phyloP scores from a whole-genome alignment of 495 filamentous ascomycete species.

The Aspergillus baeticus region DNA sequence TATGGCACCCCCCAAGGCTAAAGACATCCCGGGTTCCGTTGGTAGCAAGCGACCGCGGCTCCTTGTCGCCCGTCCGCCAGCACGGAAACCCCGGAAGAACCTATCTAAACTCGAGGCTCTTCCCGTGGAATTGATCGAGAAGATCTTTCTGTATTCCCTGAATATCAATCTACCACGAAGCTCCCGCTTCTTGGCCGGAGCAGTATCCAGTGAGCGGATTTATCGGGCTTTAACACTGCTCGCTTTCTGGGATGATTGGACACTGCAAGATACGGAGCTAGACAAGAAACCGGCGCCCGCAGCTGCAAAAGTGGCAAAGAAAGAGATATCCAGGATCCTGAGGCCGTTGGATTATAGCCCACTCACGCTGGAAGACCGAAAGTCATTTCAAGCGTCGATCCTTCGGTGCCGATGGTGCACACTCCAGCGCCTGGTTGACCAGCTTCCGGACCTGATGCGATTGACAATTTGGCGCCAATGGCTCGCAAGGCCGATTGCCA shows the following conservation, averaged over 20 bases:
- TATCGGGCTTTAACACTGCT: slow-evolving; percentile 40
- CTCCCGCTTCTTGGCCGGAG: slow-evolving; percentile 35
- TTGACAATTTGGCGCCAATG: slow-evolving; percentile 34
- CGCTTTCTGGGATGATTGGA: slow-evolving; percentile 39
- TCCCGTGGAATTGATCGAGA: slow-evolving; percentile 53
- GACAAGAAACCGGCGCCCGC: background rate
- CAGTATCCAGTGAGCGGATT: slow-evolving; percentile 41
- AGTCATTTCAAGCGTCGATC: slow-evolving; percentile 29
- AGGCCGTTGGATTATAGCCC: slow-evolving; percentile 34
- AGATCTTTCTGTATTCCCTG: slow-evolving; percentile 50
- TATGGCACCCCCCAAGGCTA: slow-evolving; percentile 16
- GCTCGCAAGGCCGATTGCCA: slow-evolving; percentile 27
- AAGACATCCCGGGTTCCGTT: slow-evolving; percentile 8
- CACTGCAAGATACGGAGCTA: too few species aligned
- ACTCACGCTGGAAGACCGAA: slow-evolving; percentile 21
- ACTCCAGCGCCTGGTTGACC: slow-evolving; percentile 24
- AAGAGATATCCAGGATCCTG: slow-evolving; percentile 26
- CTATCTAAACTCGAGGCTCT: slow-evolving; percentile 48
- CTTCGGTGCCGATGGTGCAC: slow-evolving; percentile 43
- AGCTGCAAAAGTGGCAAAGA: background rate
- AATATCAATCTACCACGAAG: slow-evolving; percentile 48
- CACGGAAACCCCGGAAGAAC: slow-evolving; percentile 13
- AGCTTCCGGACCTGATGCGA: slow-evolving; percentile 34
- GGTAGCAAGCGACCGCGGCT: slow-evolving; percentile 15
- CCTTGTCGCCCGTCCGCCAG: slow-evolving; percentile 3